Base-by-base conservation (phyloP, 257 asterid species). In the Solanum sejunctum region DNA sequence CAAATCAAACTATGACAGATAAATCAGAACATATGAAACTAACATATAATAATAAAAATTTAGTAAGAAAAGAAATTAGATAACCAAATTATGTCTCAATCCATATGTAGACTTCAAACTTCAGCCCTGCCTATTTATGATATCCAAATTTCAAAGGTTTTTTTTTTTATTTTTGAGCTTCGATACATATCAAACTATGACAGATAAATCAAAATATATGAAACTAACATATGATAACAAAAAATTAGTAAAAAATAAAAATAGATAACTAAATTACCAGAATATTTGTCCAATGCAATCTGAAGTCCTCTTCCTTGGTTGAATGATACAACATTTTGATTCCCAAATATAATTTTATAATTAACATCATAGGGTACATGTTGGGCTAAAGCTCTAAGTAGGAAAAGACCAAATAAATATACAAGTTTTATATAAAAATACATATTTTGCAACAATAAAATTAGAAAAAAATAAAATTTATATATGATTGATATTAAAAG, bases 271-370 rank as follows among this genome's bases (percentile, higher is more conserved):
- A 64, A 64, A 64, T 69, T 85, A 94, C 98, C 98, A 1, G 92
- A 90, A n/a, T n/a, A 18, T 0, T 0, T 1, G 52, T 94, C 97
- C 91, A 93, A 70, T 55, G 91, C 89, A 12, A 93, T 84, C 83
- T 91, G 93, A 85, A 89, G 89, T 63, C 91, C 89, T 86, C 83
- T 89, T 72, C 92, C 89, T 56, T 88, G 91, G 69, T 89, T 75
- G 57, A 85, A 23, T 81, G 89, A 73, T 11, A 23, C 58, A 71
- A 88, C 87, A 81, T 88, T 92, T 47, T 88, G 87, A 32, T 86
- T 28, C 63, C 97, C 98, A 90, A 91, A 92, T 17, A 61, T 52
- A 72, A 93, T 84, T 10, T 47, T 20, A 51, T 94, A 94, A 82
- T 87, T 86, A 26, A 26, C 47, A 56, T 89, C 88, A 58, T 92